Evolutionary conservation across 331 rosid genomes (phyloP).

Genomic region (Telfairia occidentalis): DNA sequence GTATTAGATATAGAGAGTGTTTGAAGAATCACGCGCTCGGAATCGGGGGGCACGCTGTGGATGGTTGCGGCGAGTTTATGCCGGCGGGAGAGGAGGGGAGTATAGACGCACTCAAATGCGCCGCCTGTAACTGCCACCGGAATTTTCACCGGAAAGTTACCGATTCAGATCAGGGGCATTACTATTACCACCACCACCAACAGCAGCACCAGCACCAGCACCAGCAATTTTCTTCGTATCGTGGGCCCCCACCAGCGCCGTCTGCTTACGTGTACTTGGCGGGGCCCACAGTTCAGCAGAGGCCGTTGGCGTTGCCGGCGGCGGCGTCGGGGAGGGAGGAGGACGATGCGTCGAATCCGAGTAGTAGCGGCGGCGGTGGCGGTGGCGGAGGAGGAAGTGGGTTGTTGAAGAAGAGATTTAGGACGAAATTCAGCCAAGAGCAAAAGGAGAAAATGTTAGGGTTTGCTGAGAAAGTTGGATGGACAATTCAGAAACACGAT

Average conservation of each 20-base stretch:
- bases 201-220: constrained; percentile 35
- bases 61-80: constrained; percentile 83
- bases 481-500: constrained; percentile 87
- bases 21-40: constrained; percentile 72
- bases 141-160: constrained; percentile 77
- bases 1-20: constrained; percentile 65
- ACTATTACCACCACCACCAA: constrained; percentile 12
- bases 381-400: constrained; percentile 23
- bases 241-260: constrained; percentile 27
- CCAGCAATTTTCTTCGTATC: constrained; percentile 32
- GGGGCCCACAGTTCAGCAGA: constrained; percentile 30
- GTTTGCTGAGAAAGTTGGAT: constrained; percentile 70
- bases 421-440: constrained; percentile 68
- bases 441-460: constrained; percentile 85
- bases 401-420: constrained; percentile 40
- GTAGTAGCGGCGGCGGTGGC: constrained; percentile 56
- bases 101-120: constrained; percentile 72
- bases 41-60: constrained; percentile 70
- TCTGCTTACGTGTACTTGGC: constrained; percentile 39
- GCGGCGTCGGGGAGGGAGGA: constrained; percentile 36
- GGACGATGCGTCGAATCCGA: constrained; percentile 65
- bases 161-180: constrained; percentile 18
- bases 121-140: constrained; percentile 92
- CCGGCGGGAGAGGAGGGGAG: constrained; percentile 74
- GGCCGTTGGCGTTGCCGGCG: constrained; percentile 44